A percentile compares a stretch with the other conserved stretches of the same genome.
These are phyloP conservation scores for Phytopythium helicoides DNA, from an alignment of 352 stramenopile genomes.

Conservation along the genomic window DNA sequence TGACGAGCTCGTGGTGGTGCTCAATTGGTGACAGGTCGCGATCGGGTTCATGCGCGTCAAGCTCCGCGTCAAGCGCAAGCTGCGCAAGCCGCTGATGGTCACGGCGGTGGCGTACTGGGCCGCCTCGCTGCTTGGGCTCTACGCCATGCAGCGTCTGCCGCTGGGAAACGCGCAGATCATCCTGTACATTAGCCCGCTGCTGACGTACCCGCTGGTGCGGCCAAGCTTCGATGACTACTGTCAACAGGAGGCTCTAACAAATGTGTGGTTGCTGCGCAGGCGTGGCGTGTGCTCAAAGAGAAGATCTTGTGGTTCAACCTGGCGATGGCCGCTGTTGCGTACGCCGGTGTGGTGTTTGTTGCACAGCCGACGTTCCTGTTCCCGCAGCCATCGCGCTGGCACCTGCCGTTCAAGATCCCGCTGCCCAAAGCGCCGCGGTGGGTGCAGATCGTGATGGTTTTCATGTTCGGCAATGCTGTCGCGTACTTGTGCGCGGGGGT, in stretches of 20 bases:
- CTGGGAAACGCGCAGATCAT: constrained; percentile 64
- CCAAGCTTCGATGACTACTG: no score
- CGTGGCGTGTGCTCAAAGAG: constrained; percentile 34
- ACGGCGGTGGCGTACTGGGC: constrained; percentile 43
- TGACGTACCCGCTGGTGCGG: constrained; percentile 55
- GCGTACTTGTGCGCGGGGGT: constrained; percentile 29
- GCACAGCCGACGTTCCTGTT: constrained; percentile 49
- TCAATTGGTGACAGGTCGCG: constrained; percentile 21
- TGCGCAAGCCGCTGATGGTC: constrained; percentile 29
- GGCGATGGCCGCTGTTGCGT: constrained; percentile 32
- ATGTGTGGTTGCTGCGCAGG: constrained; percentile 16
- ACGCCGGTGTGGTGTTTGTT: constrained; percentile 43
- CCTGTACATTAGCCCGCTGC: constrained; percentile 61
- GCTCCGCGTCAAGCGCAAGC: constrained; percentile 34
- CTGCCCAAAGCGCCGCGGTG: constrained; percentile 4
- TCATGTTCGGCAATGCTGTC: constrained; percentile 22
- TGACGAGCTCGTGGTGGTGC: background rate
- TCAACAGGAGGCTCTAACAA: no score
- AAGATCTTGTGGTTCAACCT: constrained; percentile 32
- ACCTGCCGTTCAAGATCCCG: constrained; percentile 19
- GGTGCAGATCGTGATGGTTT: constrained; percentile 15
- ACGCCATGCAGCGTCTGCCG: constrained; percentile 54
- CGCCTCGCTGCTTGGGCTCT: constrained; percentile 45
- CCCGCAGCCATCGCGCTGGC: constrained; percentile 19
- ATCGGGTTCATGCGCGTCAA: constrained; percentile 24